Conservation (phyloP, 805 yeast species). For the Millerozyma acaciae region DNA sequence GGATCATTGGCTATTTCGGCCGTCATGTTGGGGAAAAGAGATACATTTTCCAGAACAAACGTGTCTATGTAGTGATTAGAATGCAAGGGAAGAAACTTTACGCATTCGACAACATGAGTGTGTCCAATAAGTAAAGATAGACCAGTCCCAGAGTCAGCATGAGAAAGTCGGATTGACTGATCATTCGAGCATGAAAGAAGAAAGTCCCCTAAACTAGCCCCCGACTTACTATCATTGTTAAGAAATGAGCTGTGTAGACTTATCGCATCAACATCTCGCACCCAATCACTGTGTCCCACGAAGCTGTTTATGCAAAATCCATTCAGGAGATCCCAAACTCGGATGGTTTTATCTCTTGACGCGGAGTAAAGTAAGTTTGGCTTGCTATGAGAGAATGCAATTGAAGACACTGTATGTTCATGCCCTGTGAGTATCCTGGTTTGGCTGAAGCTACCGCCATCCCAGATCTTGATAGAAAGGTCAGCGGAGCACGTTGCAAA, state of each 20-base stretch:
- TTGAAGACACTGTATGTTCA: slow-evolving; percentile 75
- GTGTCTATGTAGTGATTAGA: slow-evolving; percentile 49
- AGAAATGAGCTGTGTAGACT: slow-evolving; percentile 13
- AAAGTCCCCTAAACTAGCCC: slow-evolving; percentile 44
- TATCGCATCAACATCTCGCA: slow-evolving; percentile 54
- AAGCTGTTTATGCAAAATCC: slow-evolving; percentile 69
- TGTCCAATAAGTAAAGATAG: slow-evolving; percentile 70
- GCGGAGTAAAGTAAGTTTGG: slow-evolving; percentile 53
- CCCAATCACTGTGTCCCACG: slow-evolving; percentile 87
- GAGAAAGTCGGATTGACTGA: slow-evolving; percentile 65
- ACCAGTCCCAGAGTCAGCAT: slow-evolving; percentile 63
- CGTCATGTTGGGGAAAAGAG: slow-evolving; percentile 31
- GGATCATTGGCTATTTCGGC: slow-evolving; percentile 24
- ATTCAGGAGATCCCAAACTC: slow-evolving; percentile 60
- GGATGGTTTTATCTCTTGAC: slow-evolving; percentile 60
- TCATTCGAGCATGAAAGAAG: slow-evolving; percentile 76
- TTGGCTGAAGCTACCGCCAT: slow-evolving; percentile 47
- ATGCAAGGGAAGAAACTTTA: slow-evolving; percentile 56
- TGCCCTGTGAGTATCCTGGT: slow-evolving; percentile 74
- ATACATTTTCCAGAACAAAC: slow-evolving; percentile 28
- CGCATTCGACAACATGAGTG: slow-evolving; percentile 76
- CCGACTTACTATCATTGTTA: slow-evolving; percentile 8
- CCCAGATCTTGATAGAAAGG: slow-evolving; percentile 68
- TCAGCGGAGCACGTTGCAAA: slow-evolving; percentile 53
- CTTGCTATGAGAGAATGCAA: slow-evolving; percentile 47